Evolutionary conservation across 345 rosid species (phyloP), one percentile per base, ranked within the genome.

Genomic region (Hypericum perforatum): DNA sequence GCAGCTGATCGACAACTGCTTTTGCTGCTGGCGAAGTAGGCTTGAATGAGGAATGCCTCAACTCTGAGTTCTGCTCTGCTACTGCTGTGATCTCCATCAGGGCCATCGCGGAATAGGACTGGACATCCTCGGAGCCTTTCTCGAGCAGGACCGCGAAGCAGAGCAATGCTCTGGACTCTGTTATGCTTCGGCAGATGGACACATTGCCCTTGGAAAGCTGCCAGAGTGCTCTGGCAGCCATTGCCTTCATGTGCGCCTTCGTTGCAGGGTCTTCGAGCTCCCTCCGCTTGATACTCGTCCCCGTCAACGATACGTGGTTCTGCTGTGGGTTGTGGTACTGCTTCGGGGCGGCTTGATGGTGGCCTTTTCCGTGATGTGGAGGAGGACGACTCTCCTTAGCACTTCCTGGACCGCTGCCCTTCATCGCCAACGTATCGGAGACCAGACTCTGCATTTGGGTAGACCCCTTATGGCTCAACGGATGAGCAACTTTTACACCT

Each of bases 221-320:
- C 67, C 72, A 67, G 11, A 67, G 59, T 57, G 72, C 67, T 42
- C 63, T 57, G 6, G 72, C 72, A 14, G 72, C 66, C 72, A 67
- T 67, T 5, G 72, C 72, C 43, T 67, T 67, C 72, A 67, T 67
- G 12, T 57, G 54, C 36, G 72, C 59, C 46, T 67, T 67, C 9
- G 72, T 57, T 0, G 54, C 67, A 0, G 67, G 63, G 8, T 62
- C 67, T 52, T 67, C 72, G 5, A 13, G 57, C 57, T 67, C 72
- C 59, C 72, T 57, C 12, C 66, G 62, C 32, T 62, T 57, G 40
- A 67, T 67, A 63, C 72, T 67, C 16, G 72, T 57, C 50, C 72
- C 66, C 0, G 63, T 52, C 6, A 67, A 42, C 5, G 56, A 15
- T 14, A 67, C 63, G 37, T 44, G 47, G 12, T 44, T 44, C 11